Conservation (phyloP, 805 yeast genomes). For the Saccharomycopsis babjevae region DNA sequence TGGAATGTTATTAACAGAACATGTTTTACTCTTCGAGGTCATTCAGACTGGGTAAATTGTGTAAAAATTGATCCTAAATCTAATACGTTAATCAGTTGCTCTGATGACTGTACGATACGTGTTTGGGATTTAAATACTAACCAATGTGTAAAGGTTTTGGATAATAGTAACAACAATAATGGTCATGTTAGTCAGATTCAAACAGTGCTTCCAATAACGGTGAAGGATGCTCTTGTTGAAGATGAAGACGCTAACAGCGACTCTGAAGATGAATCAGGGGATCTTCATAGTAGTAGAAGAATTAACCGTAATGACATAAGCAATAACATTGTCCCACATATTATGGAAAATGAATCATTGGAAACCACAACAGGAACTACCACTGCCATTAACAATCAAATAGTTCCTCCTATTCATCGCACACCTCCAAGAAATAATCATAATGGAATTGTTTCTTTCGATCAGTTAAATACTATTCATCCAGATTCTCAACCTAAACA, state of each 20-base stretch:
- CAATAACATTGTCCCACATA: not conserved
- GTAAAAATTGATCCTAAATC: conserved; percentile 79
- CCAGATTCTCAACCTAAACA: not conserved
- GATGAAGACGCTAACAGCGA: conserved; percentile 19
- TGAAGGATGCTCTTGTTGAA: conserved; percentile 42
- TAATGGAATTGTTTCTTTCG: not conserved
- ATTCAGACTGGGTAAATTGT: conserved; percentile 82
- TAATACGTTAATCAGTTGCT: conserved; percentile 71
- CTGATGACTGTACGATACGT: conserved; percentile 85
- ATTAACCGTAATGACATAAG: not conserved
- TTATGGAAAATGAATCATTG: not conserved
- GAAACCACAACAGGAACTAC: not conserved
- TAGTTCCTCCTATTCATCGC: not conserved
- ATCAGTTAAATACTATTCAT: not conserved
- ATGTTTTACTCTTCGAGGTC: conserved; percentile 89
- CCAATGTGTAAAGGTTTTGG: conserved; percentile 66
- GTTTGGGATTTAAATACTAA: conserved; percentile 90
- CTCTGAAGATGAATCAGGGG: conserved; percentile 4
- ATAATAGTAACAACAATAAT: conserved; percentile 44
- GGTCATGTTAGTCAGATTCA: conserved; percentile 96
- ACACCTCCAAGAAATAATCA: not conserved
- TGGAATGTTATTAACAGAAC: conserved; percentile 95
- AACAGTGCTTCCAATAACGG: conserved; percentile 75
- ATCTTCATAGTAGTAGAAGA: not conserved
- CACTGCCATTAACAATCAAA: not conserved